Base-by-base conservation (phyloP, 2,329 filamentous ascomycete genomes). In the Aspergillus aculeatinus region DNA sequence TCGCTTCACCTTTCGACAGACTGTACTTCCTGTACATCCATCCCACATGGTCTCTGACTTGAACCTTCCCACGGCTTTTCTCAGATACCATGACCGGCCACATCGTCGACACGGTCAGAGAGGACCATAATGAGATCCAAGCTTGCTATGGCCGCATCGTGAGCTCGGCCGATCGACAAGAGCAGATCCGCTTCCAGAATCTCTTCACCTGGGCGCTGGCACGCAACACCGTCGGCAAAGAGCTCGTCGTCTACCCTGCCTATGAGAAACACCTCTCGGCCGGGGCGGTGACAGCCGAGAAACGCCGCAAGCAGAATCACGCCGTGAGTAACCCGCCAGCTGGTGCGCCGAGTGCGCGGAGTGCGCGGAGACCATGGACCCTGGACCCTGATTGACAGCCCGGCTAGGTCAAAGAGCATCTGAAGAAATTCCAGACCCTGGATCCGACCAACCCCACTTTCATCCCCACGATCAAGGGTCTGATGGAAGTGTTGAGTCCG, bases 171-270 rank as follows among this genome's bases (percentile, higher is more conserved):
- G 72, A 79, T 58, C 61, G 65, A 31, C 77, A 80, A n/a, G 71
- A 78, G 42, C 73, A 79, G 57, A 70, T 71, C 14, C 75, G 76
- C n/a, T 82, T 71, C 55, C 77, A 80, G 61, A 83, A 83, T 61
- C 77, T 79, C 35, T 81, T 83, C 58, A 77, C 76, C 16, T 83
- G 81, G 81, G 79, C 82, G 59, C 68, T 83, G 1, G 78, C 80
- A 47, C 78, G 81, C 3, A 80, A 83, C 60, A 77, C 77, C 1
- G 72, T 83, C 58, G 79, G 76, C 9, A 79, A 83, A 60, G 81
- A 83, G 61, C 65, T 83, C 19, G 73, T 85, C 5, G 72, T 85
- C 0, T 85, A 84, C 60, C 82, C 83, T 0, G 80, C 79, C 0
- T 73, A 85, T n/a, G 81, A 84, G 67, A 79, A 81, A 60, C 68